These are phyloP conservation scores for Kalmusia sp. DNA, from an alignment of 2,329 filamentous ascomycete species.

Conservation along the genomic window DNA sequence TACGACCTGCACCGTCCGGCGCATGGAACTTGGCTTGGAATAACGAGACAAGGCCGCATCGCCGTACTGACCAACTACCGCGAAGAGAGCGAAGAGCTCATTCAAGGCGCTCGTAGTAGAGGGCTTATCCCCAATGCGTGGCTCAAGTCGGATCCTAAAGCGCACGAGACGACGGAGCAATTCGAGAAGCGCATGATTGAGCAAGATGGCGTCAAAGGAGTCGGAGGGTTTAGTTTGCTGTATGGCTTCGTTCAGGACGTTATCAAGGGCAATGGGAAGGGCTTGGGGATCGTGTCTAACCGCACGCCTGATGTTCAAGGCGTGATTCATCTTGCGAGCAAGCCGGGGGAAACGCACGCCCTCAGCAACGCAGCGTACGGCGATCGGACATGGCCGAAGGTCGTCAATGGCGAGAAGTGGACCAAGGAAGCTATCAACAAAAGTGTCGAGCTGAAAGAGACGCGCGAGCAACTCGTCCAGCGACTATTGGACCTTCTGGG, in stretches of 20 bases:
- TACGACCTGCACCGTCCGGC: constrained; percentile 66
- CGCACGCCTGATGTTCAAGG: constrained; percentile 60
- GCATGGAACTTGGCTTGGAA: constrained; percentile 70
- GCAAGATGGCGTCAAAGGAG: constrained; percentile 61
- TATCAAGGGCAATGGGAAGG: constrained; percentile 32
- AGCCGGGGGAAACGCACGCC: constrained; percentile 61
- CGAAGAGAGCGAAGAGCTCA: constrained; percentile 55
- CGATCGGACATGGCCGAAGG: constrained; percentile 68
- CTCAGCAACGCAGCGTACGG: constrained; percentile 68
- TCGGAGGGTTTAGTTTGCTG: constrained; percentile 69
- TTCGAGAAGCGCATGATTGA: constrained; percentile 64
- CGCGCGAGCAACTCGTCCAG: constrained; percentile 58
- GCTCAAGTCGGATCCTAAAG: constrained; percentile 52
- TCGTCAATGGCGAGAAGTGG: constrained; percentile 62
- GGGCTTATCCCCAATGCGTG: constrained; percentile 68
- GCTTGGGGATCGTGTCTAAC: constrained; percentile 68
- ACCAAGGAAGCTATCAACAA: constrained; percentile 58
- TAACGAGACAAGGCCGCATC: constrained; percentile 66
- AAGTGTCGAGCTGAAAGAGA: constrained; percentile 51
- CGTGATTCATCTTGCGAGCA: constrained; percentile 59
- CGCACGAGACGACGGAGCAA: constrained; percentile 52
- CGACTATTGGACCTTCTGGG: constrained; percentile 61
- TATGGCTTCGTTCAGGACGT: constrained; percentile 63
- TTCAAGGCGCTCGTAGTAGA: constrained; percentile 58
- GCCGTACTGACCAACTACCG: constrained; percentile 71